These are phyloP conservation scores for Fereydounia khargensis DNA, from an alignment of 1,284 basidiomycete genomes.

Conservation along the genomic window DNA sequence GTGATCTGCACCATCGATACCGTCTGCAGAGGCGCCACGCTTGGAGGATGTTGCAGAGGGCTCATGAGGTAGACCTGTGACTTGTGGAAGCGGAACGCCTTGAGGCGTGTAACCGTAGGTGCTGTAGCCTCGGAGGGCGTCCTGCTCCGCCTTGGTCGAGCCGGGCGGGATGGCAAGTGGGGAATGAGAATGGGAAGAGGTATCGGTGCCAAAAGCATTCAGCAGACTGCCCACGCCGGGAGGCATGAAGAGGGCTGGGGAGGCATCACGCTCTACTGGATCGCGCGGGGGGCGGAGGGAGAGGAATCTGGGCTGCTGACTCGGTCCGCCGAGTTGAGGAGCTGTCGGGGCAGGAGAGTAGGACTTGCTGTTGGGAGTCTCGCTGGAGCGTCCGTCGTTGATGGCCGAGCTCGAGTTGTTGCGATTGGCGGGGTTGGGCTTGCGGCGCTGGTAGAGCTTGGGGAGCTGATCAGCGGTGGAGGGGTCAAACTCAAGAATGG, in stretches of 20 bases:
- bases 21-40: background rate
- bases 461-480: slow-evolving; percentile 41
- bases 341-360: slow-evolving; percentile 22
- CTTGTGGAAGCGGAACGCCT: slow-evolving; percentile 32
- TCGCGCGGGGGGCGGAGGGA: slow-evolving; percentile 40
- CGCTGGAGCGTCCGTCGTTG: slow-evolving; percentile 11
- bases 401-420: slow-evolving; percentile 38
- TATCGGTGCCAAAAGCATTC: slow-evolving; percentile 7
- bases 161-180: slow-evolving; percentile 45
- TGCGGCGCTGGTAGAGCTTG: slow-evolving; percentile 35
- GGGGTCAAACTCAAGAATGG: slow-evolving; percentile 54
- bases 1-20: slow-evolving; percentile 11
- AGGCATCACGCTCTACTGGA: slow-evolving; percentile 25
- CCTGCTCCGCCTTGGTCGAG: slow-evolving; percentile 30
- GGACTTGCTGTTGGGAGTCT: slow-evolving; percentile 11
- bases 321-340: slow-evolving; percentile 8
- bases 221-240: slow-evolving; percentile 34
- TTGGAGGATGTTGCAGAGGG: background rate
- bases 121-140: slow-evolving; percentile 38
- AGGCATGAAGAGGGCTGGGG: slow-evolving; percentile 31
- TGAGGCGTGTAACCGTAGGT: slow-evolving; percentile 45
- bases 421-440: slow-evolving; percentile 25
- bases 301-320: slow-evolving; percentile 47
- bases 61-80: background rate
- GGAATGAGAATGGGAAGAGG: background rate